Evolutionary conservation across 805 yeast genomes (phyloP).

Genomic region (Saturnispora bothae): DNA sequence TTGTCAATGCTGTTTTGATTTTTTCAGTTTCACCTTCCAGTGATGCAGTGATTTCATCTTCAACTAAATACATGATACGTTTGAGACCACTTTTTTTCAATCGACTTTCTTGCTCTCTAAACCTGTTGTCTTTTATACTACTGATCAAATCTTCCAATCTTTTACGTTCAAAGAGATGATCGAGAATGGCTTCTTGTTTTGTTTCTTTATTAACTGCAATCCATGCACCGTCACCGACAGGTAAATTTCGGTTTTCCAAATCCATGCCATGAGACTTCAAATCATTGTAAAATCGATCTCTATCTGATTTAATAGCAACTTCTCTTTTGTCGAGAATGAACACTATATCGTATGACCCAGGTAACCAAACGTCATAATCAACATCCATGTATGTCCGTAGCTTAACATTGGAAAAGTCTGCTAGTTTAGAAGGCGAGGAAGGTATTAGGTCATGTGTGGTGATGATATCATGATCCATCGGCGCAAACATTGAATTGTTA

Average conservation of each 20-base stretch:
- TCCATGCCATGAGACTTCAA: conserved; percentile 39
- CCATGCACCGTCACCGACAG: conserved; percentile 89
- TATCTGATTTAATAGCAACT: conserved; percentile 52
- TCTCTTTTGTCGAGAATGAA: conserved; percentile 77
- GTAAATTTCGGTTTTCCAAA: conserved; percentile 44
- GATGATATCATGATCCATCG: too few species aligned
- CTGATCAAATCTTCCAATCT: conserved; percentile 74
- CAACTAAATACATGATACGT: conserved; percentile 68
- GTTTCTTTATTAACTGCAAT: conserved; percentile 57
- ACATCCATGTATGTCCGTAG: conserved; percentile 10
- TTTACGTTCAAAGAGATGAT: conserved; percentile 84
- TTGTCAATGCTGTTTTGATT: conserved; percentile 65
- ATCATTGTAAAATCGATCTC: conserved; percentile 57
- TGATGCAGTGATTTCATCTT: conserved; percentile 49
- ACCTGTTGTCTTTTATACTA: conserved; percentile 83
- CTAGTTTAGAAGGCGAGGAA: too few species aligned
- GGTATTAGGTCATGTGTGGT: too few species aligned
- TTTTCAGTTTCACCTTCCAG: conserved; percentile 46
- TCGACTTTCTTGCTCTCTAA: conserved; percentile 76
- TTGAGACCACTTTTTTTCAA: conserved; percentile 57
- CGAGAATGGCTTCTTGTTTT: conserved; percentile 55
- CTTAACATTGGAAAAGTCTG: too few species aligned
- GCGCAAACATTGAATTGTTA: conserved; percentile 2
- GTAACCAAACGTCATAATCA: conserved; percentile 49
- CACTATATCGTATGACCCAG: conserved; percentile 46